phyloP scores from a whole-genome alignment of 257 asterid species.

The Penstemon eatonii region DNA sequence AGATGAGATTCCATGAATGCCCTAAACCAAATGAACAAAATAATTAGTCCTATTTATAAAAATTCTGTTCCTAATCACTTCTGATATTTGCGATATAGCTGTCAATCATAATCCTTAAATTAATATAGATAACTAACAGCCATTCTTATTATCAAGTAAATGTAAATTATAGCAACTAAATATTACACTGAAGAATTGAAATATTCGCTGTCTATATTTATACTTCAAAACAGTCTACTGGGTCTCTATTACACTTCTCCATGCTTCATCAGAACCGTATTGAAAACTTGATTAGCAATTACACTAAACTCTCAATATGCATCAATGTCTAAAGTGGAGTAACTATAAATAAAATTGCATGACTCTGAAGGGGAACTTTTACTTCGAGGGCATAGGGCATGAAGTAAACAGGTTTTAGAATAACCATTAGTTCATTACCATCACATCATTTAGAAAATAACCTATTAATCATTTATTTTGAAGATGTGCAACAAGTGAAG shows the following conservation, averaged over 20 bases:
- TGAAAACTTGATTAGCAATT: no score
- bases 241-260: no score
- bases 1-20: slow-evolving; percentile 80
- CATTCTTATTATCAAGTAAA: background rate
- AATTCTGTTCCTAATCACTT: background rate
- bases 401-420: background rate
- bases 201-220: no score
- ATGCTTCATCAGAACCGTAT: no score
- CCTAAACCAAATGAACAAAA: slow-evolving; percentile 44
- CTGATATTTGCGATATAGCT: background rate
- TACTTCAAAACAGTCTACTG: no score
- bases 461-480: background rate
- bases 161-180: background rate
- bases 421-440: background rate
- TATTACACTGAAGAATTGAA: no score
- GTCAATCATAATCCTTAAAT: background rate
- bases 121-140: no score
- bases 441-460: background rate
- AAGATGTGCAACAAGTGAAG: background rate
- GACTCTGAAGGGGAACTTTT: background rate
- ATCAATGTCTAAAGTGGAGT: no score
- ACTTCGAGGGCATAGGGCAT: background rate
- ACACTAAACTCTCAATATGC: no score
- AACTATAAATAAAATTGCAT: background rate
- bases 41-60: slow-evolving; percentile 8